phyloP scores from a whole-genome alignment of 2,329 filamentous ascomycete species.

The Claviceps citrina region DNA sequence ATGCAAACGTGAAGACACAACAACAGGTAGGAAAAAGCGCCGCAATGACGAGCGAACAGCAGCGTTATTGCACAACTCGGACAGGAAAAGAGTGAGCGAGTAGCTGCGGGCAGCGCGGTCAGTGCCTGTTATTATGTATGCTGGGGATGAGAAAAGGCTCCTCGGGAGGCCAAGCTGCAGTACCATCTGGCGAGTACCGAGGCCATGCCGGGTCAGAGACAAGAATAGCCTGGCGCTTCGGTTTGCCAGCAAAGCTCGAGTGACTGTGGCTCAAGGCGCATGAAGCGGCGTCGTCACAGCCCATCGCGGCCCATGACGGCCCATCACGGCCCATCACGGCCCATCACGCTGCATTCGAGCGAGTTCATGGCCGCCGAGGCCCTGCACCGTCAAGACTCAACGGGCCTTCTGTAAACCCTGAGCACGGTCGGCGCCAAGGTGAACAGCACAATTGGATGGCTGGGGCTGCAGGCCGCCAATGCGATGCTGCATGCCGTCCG shows the following conservation, averaged over 20 bases:
- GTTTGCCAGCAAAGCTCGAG: neutral
- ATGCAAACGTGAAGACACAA: conserved; percentile 1
- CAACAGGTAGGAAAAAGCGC: conserved; percentile 11
- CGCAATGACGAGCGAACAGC: conserved; percentile 20
- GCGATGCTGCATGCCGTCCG: conserved; percentile 5
- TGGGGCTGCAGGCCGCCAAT: conserved; percentile 8
- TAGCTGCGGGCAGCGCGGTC: conserved; percentile 28
- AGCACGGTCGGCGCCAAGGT: conserved; percentile 7
- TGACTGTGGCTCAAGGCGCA: neutral
- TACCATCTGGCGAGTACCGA: too few species aligned
- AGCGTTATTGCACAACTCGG: conserved; percentile 30
- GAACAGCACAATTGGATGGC: conserved; percentile 8
- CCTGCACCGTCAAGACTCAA: neutral
- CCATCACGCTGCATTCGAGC: conserved; percentile 1
- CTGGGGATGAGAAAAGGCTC: neutral
- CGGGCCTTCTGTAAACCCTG: conserved; percentile 2
- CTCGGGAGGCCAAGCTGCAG: too few species aligned
- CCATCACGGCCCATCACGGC: conserved; percentile 2
- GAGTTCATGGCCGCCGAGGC: neutral
- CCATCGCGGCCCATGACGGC: too few species aligned
- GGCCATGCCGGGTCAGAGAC: neutral
- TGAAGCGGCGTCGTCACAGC: neutral
- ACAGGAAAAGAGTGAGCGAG: conserved; percentile 13
- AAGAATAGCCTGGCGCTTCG: neutral
- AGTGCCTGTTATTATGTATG: conserved; percentile 32